Evolutionary conservation across 768 basidiomycete genomes (phyloP).

Genomic region (Hebeloma cylindrosporum): DNA sequence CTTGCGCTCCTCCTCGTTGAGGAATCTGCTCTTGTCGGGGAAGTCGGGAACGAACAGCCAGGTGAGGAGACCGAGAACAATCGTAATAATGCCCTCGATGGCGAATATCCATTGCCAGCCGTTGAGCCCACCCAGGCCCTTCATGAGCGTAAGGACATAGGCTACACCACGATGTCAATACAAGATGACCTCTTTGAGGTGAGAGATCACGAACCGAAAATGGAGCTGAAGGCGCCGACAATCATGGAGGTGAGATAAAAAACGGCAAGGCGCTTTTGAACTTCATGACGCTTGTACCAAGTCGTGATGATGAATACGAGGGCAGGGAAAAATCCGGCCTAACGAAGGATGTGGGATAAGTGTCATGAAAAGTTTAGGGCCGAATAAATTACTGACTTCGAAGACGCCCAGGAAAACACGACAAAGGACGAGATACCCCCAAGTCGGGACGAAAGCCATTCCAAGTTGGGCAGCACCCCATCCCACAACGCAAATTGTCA

Average conservation of each 20-base stretch:
- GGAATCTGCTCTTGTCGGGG: conserved; percentile 35
- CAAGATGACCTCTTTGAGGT: too few species aligned
- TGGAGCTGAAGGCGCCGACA: conserved; percentile 16
- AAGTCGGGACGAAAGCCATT: conserved; percentile 33
- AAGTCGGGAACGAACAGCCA: conserved; percentile 36
- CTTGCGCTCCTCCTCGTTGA: conserved; percentile 35
- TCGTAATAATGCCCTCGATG: conserved; percentile 33
- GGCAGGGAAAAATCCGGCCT: conserved; percentile 43
- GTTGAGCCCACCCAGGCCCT: conserved; percentile 26
- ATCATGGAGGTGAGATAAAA: conserved; percentile 21
- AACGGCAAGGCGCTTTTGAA: conserved; percentile 30
- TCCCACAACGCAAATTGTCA: conserved; percentile 29
- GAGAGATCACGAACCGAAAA: conserved; percentile 31
- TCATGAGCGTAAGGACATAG: too few species aligned
- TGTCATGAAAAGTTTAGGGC: not conserved
- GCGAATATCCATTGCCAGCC: conserved; percentile 41
- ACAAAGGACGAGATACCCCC: conserved; percentile 28
- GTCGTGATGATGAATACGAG: conserved; percentile 41
- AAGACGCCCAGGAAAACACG: conserved; percentile 31
- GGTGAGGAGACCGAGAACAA: conserved; percentile 30
- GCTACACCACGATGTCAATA: too few species aligned
- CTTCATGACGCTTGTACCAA: conserved; percentile 43
- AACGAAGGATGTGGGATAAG: not conserved
- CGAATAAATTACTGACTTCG: conserved; percentile 27
- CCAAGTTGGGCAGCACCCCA: conserved; percentile 34